These are phyloP conservation scores for Drechslerella dactyloides DNA, from an alignment of 2,329 filamentous ascomycete genomes.

Conservation along the genomic window DNA sequence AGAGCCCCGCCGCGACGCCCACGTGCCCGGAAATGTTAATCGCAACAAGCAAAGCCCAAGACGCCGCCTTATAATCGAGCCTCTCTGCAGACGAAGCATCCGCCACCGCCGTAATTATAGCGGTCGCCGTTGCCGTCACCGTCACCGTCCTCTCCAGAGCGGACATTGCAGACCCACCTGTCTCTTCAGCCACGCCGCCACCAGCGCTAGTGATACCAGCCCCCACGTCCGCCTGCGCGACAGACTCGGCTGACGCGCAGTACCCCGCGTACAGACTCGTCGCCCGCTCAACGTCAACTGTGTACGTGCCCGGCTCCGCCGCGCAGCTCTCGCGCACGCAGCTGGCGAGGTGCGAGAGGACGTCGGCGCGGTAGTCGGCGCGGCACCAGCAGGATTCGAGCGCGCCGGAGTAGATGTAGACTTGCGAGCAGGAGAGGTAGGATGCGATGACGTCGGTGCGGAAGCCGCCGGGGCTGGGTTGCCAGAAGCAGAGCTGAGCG, in stretches of 20 bases:
- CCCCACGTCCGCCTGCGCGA: background rate
- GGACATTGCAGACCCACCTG: slow-evolving; percentile 22
- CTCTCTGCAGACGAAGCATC: background rate
- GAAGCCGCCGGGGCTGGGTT: slow-evolving; percentile 19
- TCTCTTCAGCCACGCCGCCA: slow-evolving; percentile 6
- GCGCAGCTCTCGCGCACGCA: slow-evolving; percentile 27
- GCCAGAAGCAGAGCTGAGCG: slow-evolving; percentile 44
- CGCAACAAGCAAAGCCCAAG: no score
- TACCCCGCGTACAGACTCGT: slow-evolving; percentile 23
- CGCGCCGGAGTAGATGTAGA: slow-evolving; percentile 36
- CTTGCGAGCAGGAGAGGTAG: slow-evolving; percentile 35
- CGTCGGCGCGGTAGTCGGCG: slow-evolving; percentile 13
- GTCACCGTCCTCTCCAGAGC: slow-evolving; percentile 24
- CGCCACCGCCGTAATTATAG: background rate
- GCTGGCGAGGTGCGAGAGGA: slow-evolving; percentile 29
- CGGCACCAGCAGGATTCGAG: slow-evolving; percentile 41
- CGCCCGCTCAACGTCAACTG: slow-evolving; percentile 17
- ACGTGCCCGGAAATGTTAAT: no score
- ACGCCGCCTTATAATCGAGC: no score
- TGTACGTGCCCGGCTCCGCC: slow-evolving; percentile 7
- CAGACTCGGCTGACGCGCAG: slow-evolving; percentile 11
- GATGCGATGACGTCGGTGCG: slow-evolving; percentile 39
- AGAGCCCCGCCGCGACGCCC: no score
- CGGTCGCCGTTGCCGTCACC: background rate
- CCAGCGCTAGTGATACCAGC: background rate